These are phyloP conservation scores for Taiozyma onychis DNA, from an alignment of 1,139 yeast species.

Conservation along the genomic window DNA sequence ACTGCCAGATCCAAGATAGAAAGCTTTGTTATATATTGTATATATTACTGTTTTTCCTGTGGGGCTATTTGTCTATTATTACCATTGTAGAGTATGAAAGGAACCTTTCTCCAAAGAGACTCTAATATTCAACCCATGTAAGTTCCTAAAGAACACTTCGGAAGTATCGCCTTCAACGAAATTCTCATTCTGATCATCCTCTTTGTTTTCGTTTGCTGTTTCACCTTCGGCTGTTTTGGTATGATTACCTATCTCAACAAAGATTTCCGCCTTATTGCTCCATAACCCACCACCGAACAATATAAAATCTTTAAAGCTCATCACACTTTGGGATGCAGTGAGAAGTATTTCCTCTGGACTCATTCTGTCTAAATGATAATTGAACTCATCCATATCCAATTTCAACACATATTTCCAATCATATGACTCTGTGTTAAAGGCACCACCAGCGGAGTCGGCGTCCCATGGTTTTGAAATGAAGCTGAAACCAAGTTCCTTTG, in stretches of 20 bases:
- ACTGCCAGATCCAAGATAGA: too few relatives aligned
- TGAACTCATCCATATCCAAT: slow-evolving; percentile 1
- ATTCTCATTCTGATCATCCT: background rate
- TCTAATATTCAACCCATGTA: background rate
- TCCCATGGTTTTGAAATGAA: slow-evolving; percentile 2
- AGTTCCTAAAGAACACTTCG: background rate
- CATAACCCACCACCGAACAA: slow-evolving; percentile 2
- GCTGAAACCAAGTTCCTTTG: slow-evolving; percentile 3
- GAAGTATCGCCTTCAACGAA: background rate
- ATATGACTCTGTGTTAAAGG: background rate
- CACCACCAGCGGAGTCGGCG: background rate
- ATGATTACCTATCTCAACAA: background rate
- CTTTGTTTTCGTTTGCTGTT: background rate
- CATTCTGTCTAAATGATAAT: background rate
- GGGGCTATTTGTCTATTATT: background rate
- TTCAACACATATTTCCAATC: slow-evolving; percentile 2
- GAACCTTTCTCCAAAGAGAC: slow-evolving; percentile 1
- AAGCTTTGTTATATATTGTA: too few relatives aligned
- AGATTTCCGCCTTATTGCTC: background rate
- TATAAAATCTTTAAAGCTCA: background rate
- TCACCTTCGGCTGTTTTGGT: background rate
- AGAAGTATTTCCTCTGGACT: slow-evolving; percentile 4
- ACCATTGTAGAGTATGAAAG: background rate
- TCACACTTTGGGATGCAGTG: background rate
- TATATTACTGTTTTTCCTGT: too few relatives aligned